phyloP scores from a whole-genome alignment of 139 green algal species.

The Chlorella sp. region DNA sequence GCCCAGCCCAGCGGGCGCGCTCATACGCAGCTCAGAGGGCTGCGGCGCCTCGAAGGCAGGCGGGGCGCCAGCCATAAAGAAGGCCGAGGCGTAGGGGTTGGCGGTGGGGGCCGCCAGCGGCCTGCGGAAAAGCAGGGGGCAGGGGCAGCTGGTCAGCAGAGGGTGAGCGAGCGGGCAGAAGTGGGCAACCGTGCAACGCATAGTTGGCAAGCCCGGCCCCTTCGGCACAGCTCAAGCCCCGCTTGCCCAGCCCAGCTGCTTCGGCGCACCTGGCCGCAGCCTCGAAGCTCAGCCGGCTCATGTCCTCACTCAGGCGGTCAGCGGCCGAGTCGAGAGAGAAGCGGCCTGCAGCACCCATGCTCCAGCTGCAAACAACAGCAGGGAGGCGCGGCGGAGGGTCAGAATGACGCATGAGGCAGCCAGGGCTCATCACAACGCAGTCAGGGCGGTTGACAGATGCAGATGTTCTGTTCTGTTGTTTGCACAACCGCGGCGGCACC shows the following conservation, averaged over 20 bases:
- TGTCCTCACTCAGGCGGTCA: conserved; percentile 22
- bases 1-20: no score
- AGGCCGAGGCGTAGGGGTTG: conserved; percentile 36
- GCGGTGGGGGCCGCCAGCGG: neutral
- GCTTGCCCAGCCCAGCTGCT: no score
- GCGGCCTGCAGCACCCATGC: neutral
- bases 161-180: neutral
- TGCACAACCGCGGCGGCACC: no score
- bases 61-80: conserved; percentile 5
- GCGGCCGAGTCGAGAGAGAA: conserved; percentile 1
- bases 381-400: no score
- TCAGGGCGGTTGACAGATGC: no score
- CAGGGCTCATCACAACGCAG: no score
- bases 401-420: no score
- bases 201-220: no score
- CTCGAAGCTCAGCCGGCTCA: conserved; percentile 37
- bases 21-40: neutral
- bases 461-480: no score
- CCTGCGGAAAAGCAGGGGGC: neutral
- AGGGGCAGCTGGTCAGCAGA: neutral
- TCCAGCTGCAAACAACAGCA: no score
- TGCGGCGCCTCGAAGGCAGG: neutral
- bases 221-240: no score
- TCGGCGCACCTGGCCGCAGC: neutral
- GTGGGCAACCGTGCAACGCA: no score